phyloP scores from a whole-genome alignment of 169 alveolate species.

The Theileria equi region DNA sequence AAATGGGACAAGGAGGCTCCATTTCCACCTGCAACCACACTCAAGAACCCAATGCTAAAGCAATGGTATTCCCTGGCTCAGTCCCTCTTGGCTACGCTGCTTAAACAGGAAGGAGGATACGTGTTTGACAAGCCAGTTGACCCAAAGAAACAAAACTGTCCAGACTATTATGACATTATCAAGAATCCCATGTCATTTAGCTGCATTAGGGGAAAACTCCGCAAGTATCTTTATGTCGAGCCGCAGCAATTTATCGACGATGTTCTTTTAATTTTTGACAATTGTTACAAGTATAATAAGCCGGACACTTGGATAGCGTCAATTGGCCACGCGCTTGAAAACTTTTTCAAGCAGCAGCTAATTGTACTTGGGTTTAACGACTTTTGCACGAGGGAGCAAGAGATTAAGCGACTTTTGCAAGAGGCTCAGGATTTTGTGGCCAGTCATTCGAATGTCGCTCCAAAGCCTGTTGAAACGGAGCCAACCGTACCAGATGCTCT shows the following conservation, averaged over 20 bases:
- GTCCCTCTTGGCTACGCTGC: conserved; percentile 66
- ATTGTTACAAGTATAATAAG: conserved; percentile 81
- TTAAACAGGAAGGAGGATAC: conserved; percentile 86
- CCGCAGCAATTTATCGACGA: conserved; percentile 81
- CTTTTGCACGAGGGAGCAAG: conserved; percentile 59
- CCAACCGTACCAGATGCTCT: background rate
- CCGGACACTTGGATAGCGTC: conserved; percentile 82
- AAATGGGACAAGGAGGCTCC: conserved; percentile 76
- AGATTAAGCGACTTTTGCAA: conserved; percentile 63
- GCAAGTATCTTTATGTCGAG: conserved; percentile 70
- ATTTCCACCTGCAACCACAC: conserved; percentile 58
- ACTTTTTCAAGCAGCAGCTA: conserved; percentile 74
- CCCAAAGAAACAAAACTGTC: conserved; percentile 84
- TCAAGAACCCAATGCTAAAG: conserved; percentile 75
- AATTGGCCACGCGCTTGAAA: conserved; percentile 80
- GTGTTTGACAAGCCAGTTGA: conserved; percentile 87
- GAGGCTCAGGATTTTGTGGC: conserved; percentile 39
- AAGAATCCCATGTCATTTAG: conserved; percentile 85
- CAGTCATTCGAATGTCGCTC: background rate
- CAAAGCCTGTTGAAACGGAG: background rate
- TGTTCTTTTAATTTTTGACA: conserved; percentile 80
- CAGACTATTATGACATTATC: conserved; percentile 86
- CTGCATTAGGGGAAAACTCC: conserved; percentile 77
- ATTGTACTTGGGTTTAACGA: conserved; percentile 62
- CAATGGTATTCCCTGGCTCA: conserved; percentile 77